Base-by-base conservation (phyloP, 2,329 filamentous ascomycete genomes). In the Colletotrichum higginsianum region DNA sequence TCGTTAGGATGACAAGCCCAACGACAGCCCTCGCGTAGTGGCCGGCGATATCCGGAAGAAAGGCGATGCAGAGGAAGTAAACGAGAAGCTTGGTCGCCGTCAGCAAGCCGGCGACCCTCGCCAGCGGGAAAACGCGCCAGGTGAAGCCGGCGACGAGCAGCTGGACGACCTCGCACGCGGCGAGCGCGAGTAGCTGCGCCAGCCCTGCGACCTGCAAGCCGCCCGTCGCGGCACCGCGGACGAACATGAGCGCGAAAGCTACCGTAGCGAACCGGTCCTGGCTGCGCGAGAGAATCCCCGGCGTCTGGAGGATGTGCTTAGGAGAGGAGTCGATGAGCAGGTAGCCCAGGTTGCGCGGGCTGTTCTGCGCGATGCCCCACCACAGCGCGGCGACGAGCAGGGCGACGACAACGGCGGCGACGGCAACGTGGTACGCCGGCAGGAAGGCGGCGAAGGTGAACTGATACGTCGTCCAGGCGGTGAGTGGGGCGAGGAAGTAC, bases 401-500 rank as follows among this genome's bases (percentile, higher is more conserved):
- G 26, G 26, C 26, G 26, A 26, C 26, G 26, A 26, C 26, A 26
- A 26, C 26, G 26, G 26, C 26, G 26, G 26, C 26, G 26, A 26
- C 26, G 26, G 26, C 26, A 4, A 26, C 26, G 3, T 26, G 26
- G 26, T 26, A 26, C 26, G 26, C 26, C 3, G 26, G 26, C 26
- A 26, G 26, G 26, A 26, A 26, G 26, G 26, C 26, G 26, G 26
- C 26, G 26, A 26, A 26, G 26, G 26, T 26, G 26, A 26, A 26
- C 26, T 26, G 26, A 26, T 26, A 26, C 26, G 26, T 26, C 26
- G 26, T 26, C 26, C 26, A 26, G 3, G 26, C 26, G 12, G 94
- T 86, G 56, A 94, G 86, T 0, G 93, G 93, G 6, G 94, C 82
- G 47, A 95, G 84, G 75, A 95, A 91, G 81, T 91, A 95, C 80